Conservation (phyloP, 306 rosid species). For the Amphicarpaea edgeworthii region DNA sequence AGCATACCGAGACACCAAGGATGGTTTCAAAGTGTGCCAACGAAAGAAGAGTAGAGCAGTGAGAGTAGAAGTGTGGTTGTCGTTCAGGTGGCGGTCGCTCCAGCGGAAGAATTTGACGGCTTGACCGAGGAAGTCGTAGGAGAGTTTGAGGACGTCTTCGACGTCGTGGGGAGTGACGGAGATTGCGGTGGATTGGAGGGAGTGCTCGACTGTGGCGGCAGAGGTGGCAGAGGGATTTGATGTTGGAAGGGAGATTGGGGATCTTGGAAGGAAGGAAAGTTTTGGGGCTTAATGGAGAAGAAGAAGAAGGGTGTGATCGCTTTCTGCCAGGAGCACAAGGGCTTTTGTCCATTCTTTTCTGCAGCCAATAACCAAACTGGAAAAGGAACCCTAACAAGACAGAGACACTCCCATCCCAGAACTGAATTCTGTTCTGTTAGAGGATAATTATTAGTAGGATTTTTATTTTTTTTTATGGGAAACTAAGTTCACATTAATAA, state of each 20-base stretch:
- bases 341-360: slow-evolving; percentile 8
- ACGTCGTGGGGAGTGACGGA: slow-evolving; percentile 57
- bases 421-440: too few relatives aligned
- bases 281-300: neutral
- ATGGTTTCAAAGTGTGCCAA: too few relatives aligned
- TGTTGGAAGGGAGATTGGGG: slow-evolving; percentile 46
- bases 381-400: too few relatives aligned
- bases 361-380: too few relatives aligned
- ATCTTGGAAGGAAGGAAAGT: slow-evolving; percentile 57
- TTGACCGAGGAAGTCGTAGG: slow-evolving; percentile 64
- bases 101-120: slow-evolving; percentile 78
- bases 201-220: slow-evolving; percentile 49
- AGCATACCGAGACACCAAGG: too few relatives aligned
- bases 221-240: slow-evolving; percentile 57
- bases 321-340: neutral
- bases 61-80: too few relatives aligned
- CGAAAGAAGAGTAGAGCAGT: too few relatives aligned
- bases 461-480: too few relatives aligned
- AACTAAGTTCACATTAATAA: too few relatives aligned
- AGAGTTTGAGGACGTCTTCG: slow-evolving; percentile 67
- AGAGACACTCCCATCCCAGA: too few relatives aligned
- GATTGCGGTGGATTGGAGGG: slow-evolving; percentile 48
- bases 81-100: too few relatives aligned
- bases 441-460: too few relatives aligned
- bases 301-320: neutral